Conservation (phyloP, 495 filamentous ascomycete genomes). For the Tuber umbilicatum region DNA sequence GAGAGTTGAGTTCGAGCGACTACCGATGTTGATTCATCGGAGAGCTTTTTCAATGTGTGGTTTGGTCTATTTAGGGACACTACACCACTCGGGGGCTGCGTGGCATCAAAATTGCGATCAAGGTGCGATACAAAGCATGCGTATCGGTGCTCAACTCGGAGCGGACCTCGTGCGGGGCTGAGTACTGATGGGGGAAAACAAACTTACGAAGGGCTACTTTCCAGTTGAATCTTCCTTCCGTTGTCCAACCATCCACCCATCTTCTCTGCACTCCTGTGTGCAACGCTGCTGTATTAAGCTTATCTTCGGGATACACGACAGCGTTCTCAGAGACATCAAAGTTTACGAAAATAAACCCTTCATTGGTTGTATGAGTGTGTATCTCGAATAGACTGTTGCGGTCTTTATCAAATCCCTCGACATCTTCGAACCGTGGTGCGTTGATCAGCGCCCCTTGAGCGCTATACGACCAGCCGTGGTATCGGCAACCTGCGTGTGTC, state of each 20-base stretch:
- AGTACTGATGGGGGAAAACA: not conserved
- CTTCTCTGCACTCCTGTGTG: constrained; percentile 15
- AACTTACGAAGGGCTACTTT: constrained; percentile 35
- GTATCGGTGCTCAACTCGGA: not conserved
- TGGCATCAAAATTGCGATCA: not conserved
- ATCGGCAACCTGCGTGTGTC: constrained; percentile 47
- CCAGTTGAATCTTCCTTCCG: constrained; percentile 49
- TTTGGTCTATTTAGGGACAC: not conserved
- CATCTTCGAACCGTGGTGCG: constrained; percentile 52
- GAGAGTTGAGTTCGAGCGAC: not conserved
- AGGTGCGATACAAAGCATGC: not conserved
- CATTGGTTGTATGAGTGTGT: constrained; percentile 38
- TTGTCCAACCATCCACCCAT: constrained; percentile 44
- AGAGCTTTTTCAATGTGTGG: not conserved
- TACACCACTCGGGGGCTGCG: not conserved
- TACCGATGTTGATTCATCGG: not conserved
- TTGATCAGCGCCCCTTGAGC: constrained; percentile 53
- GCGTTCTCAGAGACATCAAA: constrained; percentile 41
- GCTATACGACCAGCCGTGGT: constrained; percentile 60
- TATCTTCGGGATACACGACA: constrained; percentile 21
- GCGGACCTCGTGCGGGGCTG: not conserved
- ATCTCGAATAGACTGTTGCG: constrained; percentile 51
- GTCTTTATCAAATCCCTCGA: constrained; percentile 53
- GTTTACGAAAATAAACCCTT: constrained; percentile 47
- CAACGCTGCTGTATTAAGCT: constrained; percentile 21